Conservation (phyloP, 1,284 basidiomycete species). For the Malassezia vespertilionis region DNA sequence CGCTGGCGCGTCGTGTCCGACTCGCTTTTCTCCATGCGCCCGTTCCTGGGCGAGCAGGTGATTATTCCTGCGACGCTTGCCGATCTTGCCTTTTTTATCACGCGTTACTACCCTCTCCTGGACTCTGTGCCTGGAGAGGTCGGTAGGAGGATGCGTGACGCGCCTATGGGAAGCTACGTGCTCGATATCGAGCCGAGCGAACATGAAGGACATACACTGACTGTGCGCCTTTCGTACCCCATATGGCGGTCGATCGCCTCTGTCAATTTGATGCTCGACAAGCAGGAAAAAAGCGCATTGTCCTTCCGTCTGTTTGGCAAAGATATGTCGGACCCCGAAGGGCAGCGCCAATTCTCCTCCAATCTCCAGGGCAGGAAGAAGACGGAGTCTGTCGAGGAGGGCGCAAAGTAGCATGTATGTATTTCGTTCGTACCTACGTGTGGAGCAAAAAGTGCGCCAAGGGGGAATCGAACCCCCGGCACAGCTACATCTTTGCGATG, state of each 20-base stretch:
- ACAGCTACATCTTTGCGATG: slow-evolving; percentile 16
- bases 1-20: slow-evolving; percentile 67
- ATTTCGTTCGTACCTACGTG: too few relatives aligned
- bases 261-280: slow-evolving; percentile 46
- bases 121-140: slow-evolving; percentile 31
- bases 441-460: slow-evolving; percentile 11
- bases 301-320: slow-evolving; percentile 40
- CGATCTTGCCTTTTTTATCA: slow-evolving; percentile 57
- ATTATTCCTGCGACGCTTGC: slow-evolving; percentile 58
- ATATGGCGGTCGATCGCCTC: slow-evolving; percentile 43
- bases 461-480: slow-evolving; percentile 20
- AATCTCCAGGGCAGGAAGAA: slow-evolving; percentile 11
- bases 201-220: slow-evolving; percentile 27
- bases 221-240: slow-evolving; percentile 29
- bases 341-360: slow-evolving; percentile 33
- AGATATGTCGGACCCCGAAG: slow-evolving; percentile 33
- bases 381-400: not conserved
- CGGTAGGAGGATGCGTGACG: slow-evolving; percentile 21
- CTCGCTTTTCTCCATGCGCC: slow-evolving; percentile 68
- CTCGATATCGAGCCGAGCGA: slow-evolving; percentile 33
- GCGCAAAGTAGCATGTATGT: not conserved
- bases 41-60: slow-evolving; percentile 59
- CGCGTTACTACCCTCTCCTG: slow-evolving; percentile 33
- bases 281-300: slow-evolving; percentile 45
- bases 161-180: slow-evolving; percentile 38